A percentile compares a stretch with the other conserved stretches of the same genome.
These are phyloP conservation scores for Plasmodium sp. DNA, from an alignment of 169 alveolate species.

Conservation along the genomic window DNA sequence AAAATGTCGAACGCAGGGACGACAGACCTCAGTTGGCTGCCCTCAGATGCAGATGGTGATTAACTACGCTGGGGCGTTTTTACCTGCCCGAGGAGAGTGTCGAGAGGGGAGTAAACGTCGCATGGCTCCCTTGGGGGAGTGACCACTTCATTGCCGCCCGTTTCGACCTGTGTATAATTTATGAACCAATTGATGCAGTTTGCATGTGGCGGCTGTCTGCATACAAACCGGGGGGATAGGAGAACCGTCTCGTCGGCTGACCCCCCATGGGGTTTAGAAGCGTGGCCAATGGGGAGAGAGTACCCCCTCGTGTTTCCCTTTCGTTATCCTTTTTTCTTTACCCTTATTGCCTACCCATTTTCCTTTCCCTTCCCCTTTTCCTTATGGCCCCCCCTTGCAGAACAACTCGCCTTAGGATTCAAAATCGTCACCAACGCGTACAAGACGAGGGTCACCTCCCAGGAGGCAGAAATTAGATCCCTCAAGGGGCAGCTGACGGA, in stretches of 20 bases:
- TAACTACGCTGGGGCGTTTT: not conserved
- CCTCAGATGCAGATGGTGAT: slow-evolving; percentile 86
- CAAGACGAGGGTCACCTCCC: slow-evolving; percentile 86
- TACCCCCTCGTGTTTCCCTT: not conserved
- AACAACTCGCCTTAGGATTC: slow-evolving; percentile 89
- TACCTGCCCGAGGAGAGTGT: not conserved
- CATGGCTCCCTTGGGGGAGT: not conserved
- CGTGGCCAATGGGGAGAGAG: not conserved
- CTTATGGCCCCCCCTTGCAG: slow-evolving; percentile 47
- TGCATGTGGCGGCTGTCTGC: not conserved
- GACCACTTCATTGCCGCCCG: not conserved
- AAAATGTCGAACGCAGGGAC: slow-evolving; percentile 73
- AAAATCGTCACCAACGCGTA: slow-evolving; percentile 89
- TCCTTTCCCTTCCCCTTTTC: not conserved
- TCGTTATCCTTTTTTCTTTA: not conserved
- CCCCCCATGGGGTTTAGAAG: not conserved
- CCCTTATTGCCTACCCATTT: not conserved
- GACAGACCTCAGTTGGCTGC: slow-evolving; percentile 85
- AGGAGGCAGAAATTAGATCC: slow-evolving; percentile 86
- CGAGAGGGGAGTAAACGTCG: not conserved
- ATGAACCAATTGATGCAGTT: not conserved
- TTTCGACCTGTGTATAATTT: not conserved
- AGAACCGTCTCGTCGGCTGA: not conserved
- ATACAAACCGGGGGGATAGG: not conserved
- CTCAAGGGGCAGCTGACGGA: slow-evolving; percentile 86